These are phyloP conservation scores for Ceriops zippeliana DNA, from an alignment of 345 rosid species.

Conservation along the genomic window DNA sequence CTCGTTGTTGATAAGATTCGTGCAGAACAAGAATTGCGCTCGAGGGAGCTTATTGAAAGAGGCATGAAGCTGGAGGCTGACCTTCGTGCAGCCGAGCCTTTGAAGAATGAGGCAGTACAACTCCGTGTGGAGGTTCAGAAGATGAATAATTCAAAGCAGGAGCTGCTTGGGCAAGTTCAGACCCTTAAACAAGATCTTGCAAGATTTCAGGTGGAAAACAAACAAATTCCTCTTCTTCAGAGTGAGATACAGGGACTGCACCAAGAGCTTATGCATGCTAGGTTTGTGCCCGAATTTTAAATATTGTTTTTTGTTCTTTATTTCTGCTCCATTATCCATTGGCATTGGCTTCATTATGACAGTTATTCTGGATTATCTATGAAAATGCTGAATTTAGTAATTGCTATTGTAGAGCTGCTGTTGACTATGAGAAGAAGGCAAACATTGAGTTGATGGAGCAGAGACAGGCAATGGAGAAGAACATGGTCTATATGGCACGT, in stretches of 20 bases:
- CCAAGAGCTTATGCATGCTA: constrained; percentile 86
- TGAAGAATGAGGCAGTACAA: constrained; percentile 68
- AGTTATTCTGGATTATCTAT: constrained; percentile 1
- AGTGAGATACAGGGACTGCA: constrained; percentile 67
- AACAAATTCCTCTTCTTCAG: constrained; percentile 62
- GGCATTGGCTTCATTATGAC: background rate
- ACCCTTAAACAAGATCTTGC: constrained; percentile 58
- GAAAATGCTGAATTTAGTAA: constrained; percentile 7
- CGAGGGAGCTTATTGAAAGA: constrained; percentile 74
- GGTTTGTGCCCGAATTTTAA: constrained; percentile 41
- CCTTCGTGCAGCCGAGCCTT: constrained; percentile 71
- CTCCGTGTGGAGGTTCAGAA: constrained; percentile 72
- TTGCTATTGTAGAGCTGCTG: constrained; percentile 51
- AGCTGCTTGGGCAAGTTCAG: constrained; percentile 67
- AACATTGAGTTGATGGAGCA: constrained; percentile 89
- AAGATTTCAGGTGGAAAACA: constrained; percentile 66
- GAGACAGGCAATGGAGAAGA: constrained; percentile 91
- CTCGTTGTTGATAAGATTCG: constrained; percentile 57
- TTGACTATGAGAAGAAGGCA: constrained; percentile 92
- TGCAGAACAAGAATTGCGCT: constrained; percentile 58
- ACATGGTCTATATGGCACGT: constrained; percentile 92
- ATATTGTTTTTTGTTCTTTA: too few relatives aligned
- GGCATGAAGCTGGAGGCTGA: constrained; percentile 83
- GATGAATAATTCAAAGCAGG: constrained; percentile 62
- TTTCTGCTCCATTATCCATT: too few relatives aligned